Conservation (phyloP, 305 asterid genomes). For the Solanum hybrid region DNA sequence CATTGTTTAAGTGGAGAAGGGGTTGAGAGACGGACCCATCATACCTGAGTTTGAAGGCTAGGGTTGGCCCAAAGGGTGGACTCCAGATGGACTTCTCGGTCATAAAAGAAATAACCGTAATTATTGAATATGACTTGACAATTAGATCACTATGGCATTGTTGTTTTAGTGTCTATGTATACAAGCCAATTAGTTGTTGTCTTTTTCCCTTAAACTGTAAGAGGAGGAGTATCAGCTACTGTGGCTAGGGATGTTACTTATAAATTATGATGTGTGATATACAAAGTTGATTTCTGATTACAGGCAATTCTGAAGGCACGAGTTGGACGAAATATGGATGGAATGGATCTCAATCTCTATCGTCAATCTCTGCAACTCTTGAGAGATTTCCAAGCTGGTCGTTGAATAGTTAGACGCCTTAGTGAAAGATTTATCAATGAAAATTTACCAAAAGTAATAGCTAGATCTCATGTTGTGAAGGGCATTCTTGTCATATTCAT, state of each 20-base stretch:
- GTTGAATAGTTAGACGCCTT: slow-evolving; percentile 19
- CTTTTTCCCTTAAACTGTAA: neutral
- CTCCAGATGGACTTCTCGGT: neutral
- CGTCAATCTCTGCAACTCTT: slow-evolving; percentile 60
- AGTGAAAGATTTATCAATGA: neutral
- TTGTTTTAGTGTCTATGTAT: neutral
- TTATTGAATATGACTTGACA: neutral
- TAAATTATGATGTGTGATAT: neutral
- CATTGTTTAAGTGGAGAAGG: neutral
- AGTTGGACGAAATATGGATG: slow-evolving; percentile 87
- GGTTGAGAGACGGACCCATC: neutral
- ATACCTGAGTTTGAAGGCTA: neutral
- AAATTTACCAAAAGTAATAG: neutral
- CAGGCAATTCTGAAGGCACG: slow-evolving; percentile 83
- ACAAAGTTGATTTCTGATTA: slow-evolving; percentile 1
- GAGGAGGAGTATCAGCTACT: neutral
- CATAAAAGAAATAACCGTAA: neutral
- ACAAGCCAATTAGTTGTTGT: neutral
- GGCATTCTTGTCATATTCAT: neutral
- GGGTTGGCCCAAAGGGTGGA: neutral
- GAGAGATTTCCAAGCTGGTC: slow-evolving; percentile 62
- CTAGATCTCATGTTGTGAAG: neutral
- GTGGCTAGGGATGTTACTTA: neutral
- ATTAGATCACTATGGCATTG: neutral
- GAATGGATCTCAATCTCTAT: slow-evolving; percentile 84